Evolutionary conservation across 805 yeast genomes (phyloP).

Genomic region (Barnettozyma vustinii): DNA sequence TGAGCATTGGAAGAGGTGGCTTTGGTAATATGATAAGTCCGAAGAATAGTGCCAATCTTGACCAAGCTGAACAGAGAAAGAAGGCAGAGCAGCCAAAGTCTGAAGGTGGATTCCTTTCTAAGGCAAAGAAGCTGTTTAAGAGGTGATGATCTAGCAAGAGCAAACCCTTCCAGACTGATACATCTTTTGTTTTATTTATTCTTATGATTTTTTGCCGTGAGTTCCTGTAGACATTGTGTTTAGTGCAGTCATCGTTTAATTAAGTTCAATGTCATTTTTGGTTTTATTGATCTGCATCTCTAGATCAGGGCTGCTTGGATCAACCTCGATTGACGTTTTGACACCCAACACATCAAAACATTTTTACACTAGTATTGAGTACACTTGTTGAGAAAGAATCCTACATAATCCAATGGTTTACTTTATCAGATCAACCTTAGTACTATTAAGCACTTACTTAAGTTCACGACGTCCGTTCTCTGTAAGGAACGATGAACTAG

Average conservation of each 20-base stretch:
- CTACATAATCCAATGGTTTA: too few relatives aligned
- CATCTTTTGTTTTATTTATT: not conserved
- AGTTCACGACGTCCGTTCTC: too few relatives aligned
- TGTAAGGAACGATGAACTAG: too few relatives aligned
- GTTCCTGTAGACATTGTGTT: not conserved
- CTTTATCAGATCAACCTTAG: too few relatives aligned
- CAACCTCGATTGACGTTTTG: too few relatives aligned
- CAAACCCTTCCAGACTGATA: not conserved
- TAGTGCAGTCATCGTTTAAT: not conserved
- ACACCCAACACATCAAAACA: too few relatives aligned
- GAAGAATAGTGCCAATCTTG: slow-evolving; percentile 23
- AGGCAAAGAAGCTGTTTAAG: slow-evolving; percentile 40
- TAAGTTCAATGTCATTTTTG: not conserved
- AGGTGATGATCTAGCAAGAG: slow-evolving; percentile 9
- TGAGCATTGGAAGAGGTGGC: slow-evolving; percentile 56
- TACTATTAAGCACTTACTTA: too few relatives aligned
- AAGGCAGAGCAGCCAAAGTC: slow-evolving; percentile 22
- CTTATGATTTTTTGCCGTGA: not conserved
- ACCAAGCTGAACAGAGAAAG: slow-evolving; percentile 20
- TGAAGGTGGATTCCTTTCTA: slow-evolving; percentile 35
- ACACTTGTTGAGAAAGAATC: too few relatives aligned
- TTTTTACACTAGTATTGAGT: too few relatives aligned
- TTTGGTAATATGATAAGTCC: slow-evolving; percentile 53
- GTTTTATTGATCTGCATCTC: not conserved
- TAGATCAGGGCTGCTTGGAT: too few relatives aligned